phyloP scores from a whole-genome alignment of 2,329 filamentous ascomycete species.

The Cladosporium sp. region DNA sequence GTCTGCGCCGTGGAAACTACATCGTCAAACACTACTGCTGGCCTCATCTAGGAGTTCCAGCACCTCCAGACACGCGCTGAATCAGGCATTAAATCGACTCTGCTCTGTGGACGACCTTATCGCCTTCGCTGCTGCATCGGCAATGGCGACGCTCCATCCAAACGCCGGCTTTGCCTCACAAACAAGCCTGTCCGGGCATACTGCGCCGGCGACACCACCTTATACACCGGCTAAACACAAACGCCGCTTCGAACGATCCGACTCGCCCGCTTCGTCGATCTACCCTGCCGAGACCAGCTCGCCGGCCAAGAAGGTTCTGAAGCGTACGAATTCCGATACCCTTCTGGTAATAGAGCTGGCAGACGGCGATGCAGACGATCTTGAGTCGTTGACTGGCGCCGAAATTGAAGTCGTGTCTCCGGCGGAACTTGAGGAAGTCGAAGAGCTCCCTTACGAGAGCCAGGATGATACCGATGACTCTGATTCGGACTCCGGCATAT shows the following conservation, averaged over 20 bases:
- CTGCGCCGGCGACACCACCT: conserved; percentile 26
- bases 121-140: not conserved
- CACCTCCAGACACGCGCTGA: conserved; percentile 24
- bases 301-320: conserved; percentile 26
- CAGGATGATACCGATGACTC: conserved; percentile 22
- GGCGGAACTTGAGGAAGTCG: conserved; percentile 41
- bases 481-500: conserved; percentile 15
- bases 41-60: conserved; percentile 19
- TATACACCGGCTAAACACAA: conserved; percentile 22
- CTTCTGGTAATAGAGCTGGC: conserved; percentile 42
- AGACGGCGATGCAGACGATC: conserved; percentile 27
- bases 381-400: conserved; percentile 15
- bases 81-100: not conserved
- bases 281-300: conserved; percentile 34
- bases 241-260: conserved; percentile 22
- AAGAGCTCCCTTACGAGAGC: conserved; percentile 30
- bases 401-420: conserved; percentile 43
- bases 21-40: conserved; percentile 29
- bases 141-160: conserved; percentile 22
- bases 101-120: no score
- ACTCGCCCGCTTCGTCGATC: conserved; percentile 35
- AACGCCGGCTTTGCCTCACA: conserved; percentile 22
- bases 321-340: conserved; percentile 21
- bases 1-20: conserved; percentile 23
- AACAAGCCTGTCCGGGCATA: conserved; percentile 19